These are phyloP conservation scores for Lachnellula occidentalis DNA, from an alignment of 2,329 filamentous ascomycete species.

Conservation along the genomic window DNA sequence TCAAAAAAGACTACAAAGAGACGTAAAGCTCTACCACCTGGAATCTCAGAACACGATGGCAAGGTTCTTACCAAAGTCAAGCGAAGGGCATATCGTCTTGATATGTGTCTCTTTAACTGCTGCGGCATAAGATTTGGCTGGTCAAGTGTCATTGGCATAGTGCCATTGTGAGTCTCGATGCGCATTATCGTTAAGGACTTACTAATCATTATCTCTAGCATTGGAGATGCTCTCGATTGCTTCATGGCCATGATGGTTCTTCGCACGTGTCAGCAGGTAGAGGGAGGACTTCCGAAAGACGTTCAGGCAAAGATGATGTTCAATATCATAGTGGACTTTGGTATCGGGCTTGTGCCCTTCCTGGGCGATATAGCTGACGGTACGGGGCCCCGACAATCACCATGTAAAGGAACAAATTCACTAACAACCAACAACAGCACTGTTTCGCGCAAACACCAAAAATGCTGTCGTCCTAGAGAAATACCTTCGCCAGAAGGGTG, in stretches of 20 bases:
- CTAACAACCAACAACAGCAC: conserved; percentile 8
- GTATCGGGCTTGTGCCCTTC: conserved; percentile 68
- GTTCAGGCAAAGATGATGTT: conserved; percentile 69
- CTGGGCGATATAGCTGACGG: conserved; percentile 70
- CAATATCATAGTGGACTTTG: conserved; percentile 71
- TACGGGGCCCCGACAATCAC: conserved; percentile 25
- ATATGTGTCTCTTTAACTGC: conserved; percentile 77
- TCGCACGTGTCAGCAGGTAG: conserved; percentile 63
- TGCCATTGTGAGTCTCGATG: conserved; percentile 64
- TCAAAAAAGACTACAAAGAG: conserved; percentile 72
- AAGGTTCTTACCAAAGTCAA: conserved; percentile 82
- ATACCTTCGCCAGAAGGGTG: conserved; percentile 63
- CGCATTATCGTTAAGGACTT: conserved; percentile 1
- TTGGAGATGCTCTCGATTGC: conserved; percentile 70
- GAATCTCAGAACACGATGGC: conserved; percentile 77
- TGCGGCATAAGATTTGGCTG: conserved; percentile 83
- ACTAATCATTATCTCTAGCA: conserved; percentile 38
- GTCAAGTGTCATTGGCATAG: conserved; percentile 76
- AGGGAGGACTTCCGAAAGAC: conserved; percentile 63
- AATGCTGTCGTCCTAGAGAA: conserved; percentile 63
- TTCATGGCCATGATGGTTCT: conserved; percentile 73
- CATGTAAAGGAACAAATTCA: neutral
- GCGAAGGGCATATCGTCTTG: conserved; percentile 76
- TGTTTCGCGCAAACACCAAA: conserved; percentile 69
- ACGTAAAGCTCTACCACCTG: conserved; percentile 77